Base-by-base conservation (phyloP, 371 early-diverging fungal genomes). In the Polyrhizophydium stewartii region DNA sequence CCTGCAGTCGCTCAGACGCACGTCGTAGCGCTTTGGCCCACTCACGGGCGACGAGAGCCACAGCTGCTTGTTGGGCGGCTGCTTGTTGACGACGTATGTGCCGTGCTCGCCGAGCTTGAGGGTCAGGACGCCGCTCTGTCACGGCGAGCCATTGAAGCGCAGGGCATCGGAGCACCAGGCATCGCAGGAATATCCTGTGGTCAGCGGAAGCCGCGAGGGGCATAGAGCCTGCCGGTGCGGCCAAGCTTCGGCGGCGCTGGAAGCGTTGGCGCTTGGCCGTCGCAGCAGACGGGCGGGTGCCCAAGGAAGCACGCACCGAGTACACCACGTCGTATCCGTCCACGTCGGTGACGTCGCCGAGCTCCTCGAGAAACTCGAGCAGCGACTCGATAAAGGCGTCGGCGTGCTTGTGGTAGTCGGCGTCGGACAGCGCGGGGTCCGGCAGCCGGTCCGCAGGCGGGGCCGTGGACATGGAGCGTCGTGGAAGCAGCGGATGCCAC, bases 31-130 rank as follows among this genome's bases (percentile, higher is more conserved):
- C 69, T 89, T 90, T 9, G 96, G 97, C 9, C 99, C 99, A 70
- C 93, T 78, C 12, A 68, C 57, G 5, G 99, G 99, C 9, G 98
- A 97, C 19, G 98, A 97, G 10, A 94, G 76, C 99, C 99, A 99
- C 24, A 99, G 92, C 75, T 99, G 98, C 69, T 87, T 87, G 81
- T 96, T 96, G 1, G 98, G 93, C 27, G 99, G 98, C 74, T 99
- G 99, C 71, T 96, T 98, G 77, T 98, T 99, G 66, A 99, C 75
- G 0, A 99, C 97, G 73, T 93, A 98, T 0, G 94, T 95, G 25
- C 98, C 98, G 46, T 81, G 69, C n/a, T 59, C 68, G 10, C 94
- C 95, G 0, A 96, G 75, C 24, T 83, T 85, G 28, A 97, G 66
- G 0, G 92, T 96, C 82, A 99, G 77, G 9, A 97, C 97, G 31